phyloP scores from a whole-genome alignment of 2,329 filamentous ascomycete species.

The Pseudogymnoascus sp. region DNA sequence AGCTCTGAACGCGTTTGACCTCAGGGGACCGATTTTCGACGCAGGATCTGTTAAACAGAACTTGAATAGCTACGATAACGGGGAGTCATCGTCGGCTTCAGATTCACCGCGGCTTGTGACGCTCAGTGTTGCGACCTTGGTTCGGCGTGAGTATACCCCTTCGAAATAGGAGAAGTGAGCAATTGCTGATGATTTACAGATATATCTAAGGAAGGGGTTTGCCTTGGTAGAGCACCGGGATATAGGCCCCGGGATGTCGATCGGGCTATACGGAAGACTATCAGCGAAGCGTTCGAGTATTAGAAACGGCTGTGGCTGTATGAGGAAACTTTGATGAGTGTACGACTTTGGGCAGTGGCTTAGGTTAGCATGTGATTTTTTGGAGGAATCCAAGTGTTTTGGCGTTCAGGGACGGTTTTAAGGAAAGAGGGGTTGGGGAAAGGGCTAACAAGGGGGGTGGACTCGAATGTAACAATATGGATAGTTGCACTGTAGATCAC shows the following conservation, averaged over 20 bases:
- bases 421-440: not conserved
- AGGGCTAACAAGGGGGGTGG: not conserved
- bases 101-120: constrained; percentile 5
- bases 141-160: constrained; percentile 25
- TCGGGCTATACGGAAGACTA: constrained; percentile 21
- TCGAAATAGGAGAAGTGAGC: not conserved
- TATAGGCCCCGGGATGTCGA: constrained; percentile 28
- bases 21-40: not conserved
- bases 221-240: constrained; percentile 27
- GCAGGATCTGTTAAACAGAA: not conserved
- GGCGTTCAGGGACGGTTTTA: not conserved
- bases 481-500: not conserved
- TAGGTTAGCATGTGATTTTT: not conserved
- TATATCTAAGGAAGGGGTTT: constrained; percentile 23
- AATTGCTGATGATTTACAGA: constrained; percentile 17
- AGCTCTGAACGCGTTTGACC: not conserved
- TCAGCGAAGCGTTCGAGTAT: not conserved
- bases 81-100: not conserved
- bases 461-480: not conserved
- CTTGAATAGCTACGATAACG: not conserved
- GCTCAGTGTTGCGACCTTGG: constrained; percentile 23
- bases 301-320: not conserved
- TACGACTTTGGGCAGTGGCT: not conserved
- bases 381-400: not conserved
- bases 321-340: not conserved